Conservation (phyloP, 805 yeast genomes). For the Monosporozyma yasuniensis region DNA sequence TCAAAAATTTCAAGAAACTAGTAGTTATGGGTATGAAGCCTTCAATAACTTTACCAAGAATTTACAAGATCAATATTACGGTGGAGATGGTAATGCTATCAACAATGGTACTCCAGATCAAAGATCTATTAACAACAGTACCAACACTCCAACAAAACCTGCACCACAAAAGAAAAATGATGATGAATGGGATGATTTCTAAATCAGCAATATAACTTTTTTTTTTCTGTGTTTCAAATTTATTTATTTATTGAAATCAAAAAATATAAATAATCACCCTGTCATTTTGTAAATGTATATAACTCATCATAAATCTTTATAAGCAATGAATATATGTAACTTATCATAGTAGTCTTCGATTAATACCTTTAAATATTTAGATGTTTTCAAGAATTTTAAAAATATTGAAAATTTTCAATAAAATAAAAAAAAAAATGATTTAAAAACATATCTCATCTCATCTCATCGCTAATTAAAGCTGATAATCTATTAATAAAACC, state of each 20-base stretch:
- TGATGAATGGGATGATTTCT: constrained; percentile 6
- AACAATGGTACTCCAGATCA: constrained; percentile 34
- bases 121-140: not conserved
- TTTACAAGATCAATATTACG: constrained; percentile 29
- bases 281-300: no score
- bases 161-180: constrained; percentile 1
- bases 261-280: no score
- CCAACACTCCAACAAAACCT: not conserved
- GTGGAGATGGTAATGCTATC: constrained; percentile 22
- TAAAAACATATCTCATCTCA: not conserved
- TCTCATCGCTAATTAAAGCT: constrained; percentile 1
- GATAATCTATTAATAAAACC: no score
- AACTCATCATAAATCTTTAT: not conserved
- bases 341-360: no score
- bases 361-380: no score
- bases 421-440: not conserved
- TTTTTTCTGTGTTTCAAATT: not conserved
- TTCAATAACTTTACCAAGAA: constrained; percentile 47
- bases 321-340: not conserved
- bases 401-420: not conserved
- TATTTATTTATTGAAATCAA: no score
- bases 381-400: no score
- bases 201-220: no score
- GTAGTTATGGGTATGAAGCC: constrained; percentile 65
- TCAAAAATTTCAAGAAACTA: constrained; percentile 84